phyloP scores from a whole-genome alignment of 768 basidiomycete species.

The Russula emetica region DNA sequence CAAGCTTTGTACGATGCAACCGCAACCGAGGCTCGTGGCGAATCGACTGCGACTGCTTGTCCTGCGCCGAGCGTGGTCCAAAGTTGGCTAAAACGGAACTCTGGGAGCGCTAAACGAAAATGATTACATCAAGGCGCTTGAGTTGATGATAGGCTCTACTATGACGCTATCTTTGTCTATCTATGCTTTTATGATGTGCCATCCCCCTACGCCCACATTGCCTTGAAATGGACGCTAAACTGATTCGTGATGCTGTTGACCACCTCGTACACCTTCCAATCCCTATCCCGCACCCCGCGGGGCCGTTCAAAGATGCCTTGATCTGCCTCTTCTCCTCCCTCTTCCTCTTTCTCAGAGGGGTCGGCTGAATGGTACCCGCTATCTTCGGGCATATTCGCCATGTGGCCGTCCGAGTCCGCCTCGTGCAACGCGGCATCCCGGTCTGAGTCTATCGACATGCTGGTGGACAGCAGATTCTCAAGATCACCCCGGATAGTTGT shows the following conservation, averaged over 20 bases:
- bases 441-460: constrained; percentile 26
- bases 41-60: constrained; percentile 63
- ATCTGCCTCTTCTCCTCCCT: constrained; percentile 31
- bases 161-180: neutral
- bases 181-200: too few species aligned
- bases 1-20: constrained; percentile 46
- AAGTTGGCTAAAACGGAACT: constrained; percentile 57
- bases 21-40: constrained; percentile 35
- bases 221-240: constrained; percentile 56
- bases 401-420: constrained; percentile 27
- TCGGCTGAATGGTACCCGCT: constrained; percentile 36
- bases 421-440: constrained; percentile 1
- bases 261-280: constrained; percentile 56
- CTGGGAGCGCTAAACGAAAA: too few species aligned
- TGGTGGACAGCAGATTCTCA: constrained; percentile 43
- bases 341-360: constrained; percentile 31
- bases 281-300: constrained; percentile 40
- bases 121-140: neutral
- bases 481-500: constrained; percentile 47
- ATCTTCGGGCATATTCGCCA: constrained; percentile 29
- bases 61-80: constrained; percentile 49
- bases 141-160: neutral
- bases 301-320: constrained; percentile 36
- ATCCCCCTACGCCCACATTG: constrained; percentile 45
- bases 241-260: constrained; percentile 43